Evolutionary conservation across 768 basidiomycete genomes (phyloP).

Genomic region (Suillus weaverae): DNA sequence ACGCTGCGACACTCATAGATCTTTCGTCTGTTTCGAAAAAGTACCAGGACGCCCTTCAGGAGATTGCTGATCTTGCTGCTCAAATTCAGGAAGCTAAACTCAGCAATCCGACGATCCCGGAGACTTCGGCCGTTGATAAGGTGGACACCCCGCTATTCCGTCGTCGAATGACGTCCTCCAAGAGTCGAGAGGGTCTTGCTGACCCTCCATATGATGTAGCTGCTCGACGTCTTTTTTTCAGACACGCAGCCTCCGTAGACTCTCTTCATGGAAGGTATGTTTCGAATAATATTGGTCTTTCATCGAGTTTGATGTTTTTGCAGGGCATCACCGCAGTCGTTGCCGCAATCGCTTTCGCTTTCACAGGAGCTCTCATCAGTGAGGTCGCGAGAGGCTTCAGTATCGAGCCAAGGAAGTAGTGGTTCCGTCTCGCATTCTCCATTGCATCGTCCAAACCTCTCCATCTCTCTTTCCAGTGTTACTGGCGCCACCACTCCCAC

Average conservation of each 20-base stretch:
- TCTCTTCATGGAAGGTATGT: constrained; percentile 83
- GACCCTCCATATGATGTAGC: constrained; percentile 48
- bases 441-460: constrained; percentile 55
- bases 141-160: constrained; percentile 47
- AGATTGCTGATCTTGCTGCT: constrained; percentile 91
- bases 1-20: constrained; percentile 77
- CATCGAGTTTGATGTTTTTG: constrained; percentile 17
- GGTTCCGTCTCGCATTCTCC: constrained; percentile 64
- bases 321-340: constrained; percentile 91
- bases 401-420: constrained; percentile 74
- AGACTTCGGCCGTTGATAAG: constrained; percentile 41
- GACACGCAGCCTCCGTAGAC: constrained; percentile 83
- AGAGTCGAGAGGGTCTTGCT: constrained; percentile 44
- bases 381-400: constrained; percentile 81
- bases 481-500: constrained; percentile 26
- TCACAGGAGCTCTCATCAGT: constrained; percentile 95
- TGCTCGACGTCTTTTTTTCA: constrained; percentile 78
- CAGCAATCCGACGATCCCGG: constrained; percentile 45
- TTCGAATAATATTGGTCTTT: constrained; percentile 12
- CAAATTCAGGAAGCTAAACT: constrained; percentile 88
- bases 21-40: constrained; percentile 76
- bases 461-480: constrained; percentile 51
- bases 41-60: constrained; percentile 85
- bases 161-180: constrained; percentile 53
- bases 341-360: constrained; percentile 92